A percentile compares a stretch with the other conserved stretches of the same genome.
Evolutionary conservation across 2,329 filamentous ascomycete genomes (phyloP).

Genomic region (Fusarium algeriense): DNA sequence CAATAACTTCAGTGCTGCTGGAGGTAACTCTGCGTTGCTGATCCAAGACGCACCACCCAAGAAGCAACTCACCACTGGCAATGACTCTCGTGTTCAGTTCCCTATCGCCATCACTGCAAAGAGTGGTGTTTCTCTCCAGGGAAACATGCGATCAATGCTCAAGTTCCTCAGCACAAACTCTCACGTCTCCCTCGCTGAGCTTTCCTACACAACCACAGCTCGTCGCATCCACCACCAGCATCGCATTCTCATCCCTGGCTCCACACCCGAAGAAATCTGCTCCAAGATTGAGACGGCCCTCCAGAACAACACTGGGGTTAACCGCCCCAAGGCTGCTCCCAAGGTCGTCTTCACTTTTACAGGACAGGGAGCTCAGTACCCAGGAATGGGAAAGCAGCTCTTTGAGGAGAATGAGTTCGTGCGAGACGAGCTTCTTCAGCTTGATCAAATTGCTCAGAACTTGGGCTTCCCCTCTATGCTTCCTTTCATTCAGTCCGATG

Average conservation of each 20-base stretch:
- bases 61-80: conserved; percentile 53
- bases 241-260: conserved; percentile 55
- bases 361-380: conserved; percentile 57
- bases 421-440: conserved; percentile 48
- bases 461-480: conserved; percentile 56
- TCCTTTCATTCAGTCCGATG: conserved; percentile 21
- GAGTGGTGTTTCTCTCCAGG: conserved; percentile 19
- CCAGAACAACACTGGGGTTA: conserved; percentile 13
- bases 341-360: conserved; percentile 57
- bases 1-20: conserved; percentile 79
- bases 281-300: conserved; percentile 24
- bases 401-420: conserved; percentile 51
- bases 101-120: conserved; percentile 27
- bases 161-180: conserved; percentile 41
- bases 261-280: not conserved
- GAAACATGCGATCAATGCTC: conserved; percentile 21
- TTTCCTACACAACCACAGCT: conserved; percentile 60
- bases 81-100: conserved; percentile 49
- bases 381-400: conserved; percentile 51
- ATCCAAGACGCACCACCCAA: conserved; percentile 65
- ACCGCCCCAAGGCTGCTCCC: conserved; percentile 24
- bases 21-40: conserved; percentile 76
- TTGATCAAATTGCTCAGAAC: conserved; percentile 48
- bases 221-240: conserved; percentile 54
- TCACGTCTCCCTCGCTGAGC: conserved; percentile 55